A percentile compares a stretch with the other conserved stretches of the same genome.
These are phyloP conservation scores for Sphaerostilbella broomeana DNA, from an alignment of 2,329 filamentous ascomycete genomes.

Conservation along the genomic window DNA sequence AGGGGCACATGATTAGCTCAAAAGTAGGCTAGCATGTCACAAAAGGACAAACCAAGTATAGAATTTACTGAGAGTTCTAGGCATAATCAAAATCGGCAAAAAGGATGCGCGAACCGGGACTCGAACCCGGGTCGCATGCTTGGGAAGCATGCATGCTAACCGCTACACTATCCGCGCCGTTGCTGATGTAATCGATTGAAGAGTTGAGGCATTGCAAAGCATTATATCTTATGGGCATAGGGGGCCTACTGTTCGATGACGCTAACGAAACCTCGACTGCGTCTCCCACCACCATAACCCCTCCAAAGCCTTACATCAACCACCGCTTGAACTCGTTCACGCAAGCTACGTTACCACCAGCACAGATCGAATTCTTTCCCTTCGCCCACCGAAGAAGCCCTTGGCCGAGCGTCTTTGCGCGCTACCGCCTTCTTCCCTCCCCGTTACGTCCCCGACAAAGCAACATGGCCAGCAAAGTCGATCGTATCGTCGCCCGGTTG, in stretches of 20 bases:
- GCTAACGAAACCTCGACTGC: too few relatives aligned
- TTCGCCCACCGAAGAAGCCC: not conserved
- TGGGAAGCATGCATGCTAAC: constrained; percentile 36
- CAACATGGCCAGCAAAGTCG: constrained; percentile 36
- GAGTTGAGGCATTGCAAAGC: not conserved
- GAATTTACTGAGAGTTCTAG: not conserved
- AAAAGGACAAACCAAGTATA: not conserved
- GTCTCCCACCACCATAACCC: not conserved
- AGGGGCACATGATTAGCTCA: too few relatives aligned
- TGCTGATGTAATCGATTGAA: constrained; percentile 14
- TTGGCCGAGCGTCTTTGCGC: not conserved
- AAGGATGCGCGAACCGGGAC: constrained; percentile 27
- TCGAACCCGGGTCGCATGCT: constrained; percentile 33
- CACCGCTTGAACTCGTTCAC: too few relatives aligned
- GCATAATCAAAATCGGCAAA: constrained; percentile 2
- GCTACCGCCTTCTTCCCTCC: not conserved
- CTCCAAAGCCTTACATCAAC: too few relatives aligned
- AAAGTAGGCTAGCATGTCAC: too few relatives aligned
- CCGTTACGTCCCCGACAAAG: too few relatives aligned
- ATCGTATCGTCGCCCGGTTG: constrained; percentile 55
- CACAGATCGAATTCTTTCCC: too few relatives aligned
- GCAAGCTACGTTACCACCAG: too few relatives aligned
- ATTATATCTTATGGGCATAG: not conserved
- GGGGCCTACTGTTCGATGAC: too few relatives aligned
- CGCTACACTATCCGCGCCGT: constrained; percentile 30